These are phyloP conservation scores for Hyaloscypha hepaticicola DNA, from an alignment of 495 filamentous ascomycete genomes.

Conservation along the genomic window DNA sequence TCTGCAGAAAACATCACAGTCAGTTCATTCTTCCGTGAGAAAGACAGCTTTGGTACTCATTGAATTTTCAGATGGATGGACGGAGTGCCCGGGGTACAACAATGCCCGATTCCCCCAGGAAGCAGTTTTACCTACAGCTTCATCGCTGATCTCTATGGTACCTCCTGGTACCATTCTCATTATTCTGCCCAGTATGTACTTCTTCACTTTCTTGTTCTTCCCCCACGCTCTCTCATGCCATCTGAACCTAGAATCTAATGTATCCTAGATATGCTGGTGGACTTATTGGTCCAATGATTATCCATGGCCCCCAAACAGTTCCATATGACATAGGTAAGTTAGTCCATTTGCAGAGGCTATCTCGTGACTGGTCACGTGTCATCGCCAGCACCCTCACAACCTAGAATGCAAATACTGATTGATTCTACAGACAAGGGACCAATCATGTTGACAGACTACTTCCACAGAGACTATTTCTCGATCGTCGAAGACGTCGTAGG, in stretches of 20 bases:
- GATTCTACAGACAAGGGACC: constrained; percentile 41
- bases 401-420: background rate
- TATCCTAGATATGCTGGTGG: constrained; percentile 40
- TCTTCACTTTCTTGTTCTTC: too few species aligned
- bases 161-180: constrained; percentile 64
- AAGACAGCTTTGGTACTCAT: background rate
- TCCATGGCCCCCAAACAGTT: constrained; percentile 36
- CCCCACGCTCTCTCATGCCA: too few species aligned
- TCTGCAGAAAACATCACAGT: constrained; percentile 32
- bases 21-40: background rate
- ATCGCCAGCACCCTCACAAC: too few species aligned
- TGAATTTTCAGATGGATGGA: constrained; percentile 30
- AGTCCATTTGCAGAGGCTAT: too few species aligned
- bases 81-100: constrained; percentile 43
- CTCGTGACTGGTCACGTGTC: background rate
- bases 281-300: constrained; percentile 45
- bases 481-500: constrained; percentile 41
- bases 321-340: constrained; percentile 39
- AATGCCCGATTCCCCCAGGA: constrained; percentile 48
- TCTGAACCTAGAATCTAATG: constrained; percentile 11
- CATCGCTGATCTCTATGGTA: constrained; percentile 53
- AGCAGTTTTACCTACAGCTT: constrained; percentile 50
- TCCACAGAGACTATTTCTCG: constrained; percentile 42
- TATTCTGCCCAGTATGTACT: constrained; percentile 47
- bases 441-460: constrained; percentile 49